Base-by-base conservation (phyloP, 2,329 filamentous ascomycete genomes). In the Teratosphaeria gauchensis region DNA sequence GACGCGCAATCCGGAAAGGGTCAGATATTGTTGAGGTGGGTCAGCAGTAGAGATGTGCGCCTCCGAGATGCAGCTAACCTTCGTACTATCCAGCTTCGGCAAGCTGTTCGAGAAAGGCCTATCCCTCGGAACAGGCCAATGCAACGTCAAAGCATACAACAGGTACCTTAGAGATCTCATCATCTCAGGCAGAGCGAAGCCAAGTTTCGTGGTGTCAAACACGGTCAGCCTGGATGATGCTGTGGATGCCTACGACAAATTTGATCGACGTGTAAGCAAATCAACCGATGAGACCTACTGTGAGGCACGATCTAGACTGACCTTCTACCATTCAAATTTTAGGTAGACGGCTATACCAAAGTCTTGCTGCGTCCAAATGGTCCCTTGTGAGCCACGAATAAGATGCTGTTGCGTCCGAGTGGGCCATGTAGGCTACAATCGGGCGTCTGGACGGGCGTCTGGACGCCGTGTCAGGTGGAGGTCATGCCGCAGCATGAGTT, bases 81-180 rank as follows among this genome's bases (percentile, higher is more conserved):
- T 48, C 42, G 42, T n/a, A 21, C n/a, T 6, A 19, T 21, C 2
- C 31, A 83, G 80, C 57, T 87, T 87, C 64, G 84, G 84, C 58
- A 87, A 87, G 69, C 74, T 87, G 0, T 87, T 87, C 64, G 84
- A 87, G 64, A 87, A 87, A 77, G 83, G 84, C 1, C 74, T 87
- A 4, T 77, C 78, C 1, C 73, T 87, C 2, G 80, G 81, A 9
- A 84, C 82, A 24, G 83, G 84, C 0, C 83, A 87, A 67, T 87
- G 84, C 72, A 87, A 87, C 62, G 84, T 87, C 63, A 87, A 87
- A 71, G 75, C 80, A 0, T 87, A 87, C 71, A 87, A 87, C 68
- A 76, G 84, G 28, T 85, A 87, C 65, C 72, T 87, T 46, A 78
- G 84, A 12, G 84, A 87, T 61, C 74, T 88, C 65, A 87, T 87